Evolutionary conservation across 352 stramenopile genomes (phyloP).

Genomic region (Globisporangium megalacanthum): DNA sequence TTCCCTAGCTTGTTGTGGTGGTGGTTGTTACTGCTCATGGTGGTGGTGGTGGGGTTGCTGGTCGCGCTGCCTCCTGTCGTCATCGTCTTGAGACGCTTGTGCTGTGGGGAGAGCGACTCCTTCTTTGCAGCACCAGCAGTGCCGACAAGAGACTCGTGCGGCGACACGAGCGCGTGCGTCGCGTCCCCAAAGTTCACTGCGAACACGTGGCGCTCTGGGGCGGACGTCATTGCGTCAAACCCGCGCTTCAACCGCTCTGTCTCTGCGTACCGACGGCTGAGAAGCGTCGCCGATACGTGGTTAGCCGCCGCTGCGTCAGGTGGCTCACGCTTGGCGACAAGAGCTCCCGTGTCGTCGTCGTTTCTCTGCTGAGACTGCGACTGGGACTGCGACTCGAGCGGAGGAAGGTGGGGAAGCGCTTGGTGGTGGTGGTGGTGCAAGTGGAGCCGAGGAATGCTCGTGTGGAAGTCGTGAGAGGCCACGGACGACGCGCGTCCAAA

Average conservation of each 20-base stretch:
- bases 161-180: slow-evolving; percentile 20
- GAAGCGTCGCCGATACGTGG: slow-evolving; percentile 6
- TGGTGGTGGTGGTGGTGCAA: too few species aligned
- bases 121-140: not conserved
- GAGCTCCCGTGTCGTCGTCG: too few species aligned
- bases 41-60: not conserved
- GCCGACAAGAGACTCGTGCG: slow-evolving; percentile 19
- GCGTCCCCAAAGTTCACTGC: slow-evolving; percentile 26
- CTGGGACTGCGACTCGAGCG: too few species aligned
- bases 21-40: not conserved
- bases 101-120: slow-evolving; percentile 51
- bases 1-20: slow-evolving; percentile 50
- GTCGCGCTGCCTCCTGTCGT: too few species aligned
- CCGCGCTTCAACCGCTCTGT: slow-evolving; percentile 4
- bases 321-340: too few species aligned
- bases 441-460: not conserved
- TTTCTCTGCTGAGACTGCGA: too few species aligned
- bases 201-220: slow-evolving; percentile 21
- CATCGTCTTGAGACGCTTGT: slow-evolving; percentile 54
- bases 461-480: not conserved
- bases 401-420: too few species aligned
- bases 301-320: too few species aligned
- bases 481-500: not conserved
- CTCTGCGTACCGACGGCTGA: slow-evolving; percentile 20
- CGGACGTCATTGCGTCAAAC: slow-evolving; percentile 7